phyloP scores from a whole-genome alignment of 495 filamentous ascomycete species.

The Aspergillus biplanus region DNA sequence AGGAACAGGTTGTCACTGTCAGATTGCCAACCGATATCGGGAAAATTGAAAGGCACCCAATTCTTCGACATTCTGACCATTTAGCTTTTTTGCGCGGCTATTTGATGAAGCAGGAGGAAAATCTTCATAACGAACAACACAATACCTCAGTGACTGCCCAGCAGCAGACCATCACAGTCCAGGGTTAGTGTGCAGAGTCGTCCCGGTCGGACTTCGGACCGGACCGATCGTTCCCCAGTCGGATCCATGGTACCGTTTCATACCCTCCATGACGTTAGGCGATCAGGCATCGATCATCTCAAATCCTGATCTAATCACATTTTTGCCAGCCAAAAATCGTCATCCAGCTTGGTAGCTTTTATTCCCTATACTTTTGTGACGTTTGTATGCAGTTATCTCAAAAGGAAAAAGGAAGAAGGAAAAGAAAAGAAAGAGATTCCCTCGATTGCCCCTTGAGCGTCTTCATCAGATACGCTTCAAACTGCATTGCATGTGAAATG shows the following conservation, averaged over 20 bases:
- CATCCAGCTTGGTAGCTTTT: too few species aligned
- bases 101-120: background rate
- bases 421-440: background rate
- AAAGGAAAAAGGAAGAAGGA: too few species aligned
- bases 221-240: slow-evolving; percentile 21
- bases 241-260: slow-evolving; percentile 21
- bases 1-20: background rate
- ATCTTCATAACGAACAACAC: background rate
- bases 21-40: slow-evolving; percentile 9
- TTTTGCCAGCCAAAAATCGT: too few species aligned
- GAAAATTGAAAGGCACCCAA: slow-evolving; percentile 1
- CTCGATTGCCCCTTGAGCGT: too few species aligned
- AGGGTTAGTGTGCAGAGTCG: background rate
- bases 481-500: slow-evolving; percentile 15
- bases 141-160: background rate
- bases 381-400: too few species aligned
- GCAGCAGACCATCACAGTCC: background rate
- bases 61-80: background rate
- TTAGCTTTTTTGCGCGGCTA: background rate
- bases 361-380: too few species aligned
- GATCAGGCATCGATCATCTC: slow-evolving; percentile 24
- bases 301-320: background rate
- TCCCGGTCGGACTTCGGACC: slow-evolving; percentile 16
- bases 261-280: slow-evolving; percentile 10
- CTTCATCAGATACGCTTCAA: slow-evolving; percentile 5